These are phyloP conservation scores for Neofusicoccum parvum DNA, from an alignment of 2,329 filamentous ascomycete genomes.

Conservation along the genomic window DNA sequence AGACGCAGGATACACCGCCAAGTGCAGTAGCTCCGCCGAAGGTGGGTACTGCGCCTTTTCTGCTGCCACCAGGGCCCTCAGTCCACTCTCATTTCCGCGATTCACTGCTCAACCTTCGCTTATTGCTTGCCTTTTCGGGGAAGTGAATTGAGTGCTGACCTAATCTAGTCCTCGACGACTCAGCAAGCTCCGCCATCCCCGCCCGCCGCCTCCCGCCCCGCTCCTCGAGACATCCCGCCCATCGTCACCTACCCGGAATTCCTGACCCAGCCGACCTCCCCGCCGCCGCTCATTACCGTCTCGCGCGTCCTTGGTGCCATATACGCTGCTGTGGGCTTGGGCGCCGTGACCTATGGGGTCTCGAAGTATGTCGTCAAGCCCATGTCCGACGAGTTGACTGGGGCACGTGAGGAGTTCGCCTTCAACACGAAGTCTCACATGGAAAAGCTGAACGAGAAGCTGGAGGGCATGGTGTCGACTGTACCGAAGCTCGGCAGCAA, in stretches of 20 bases:
- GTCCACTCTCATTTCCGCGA: neutral
- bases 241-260: conserved; percentile 71
- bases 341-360: conserved; percentile 66
- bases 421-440: conserved; percentile 55
- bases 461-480: conserved; percentile 63
- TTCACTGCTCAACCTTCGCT: neutral
- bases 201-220: neutral
- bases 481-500: conserved; percentile 49
- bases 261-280: conserved; percentile 59
- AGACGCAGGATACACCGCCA: conserved; percentile 23
- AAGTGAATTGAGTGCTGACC: neutral
- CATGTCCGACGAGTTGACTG: conserved; percentile 58
- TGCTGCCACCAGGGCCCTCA: neutral
- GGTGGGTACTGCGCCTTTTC: neutral
- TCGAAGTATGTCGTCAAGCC: conserved; percentile 69
- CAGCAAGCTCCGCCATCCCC: neutral
- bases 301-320: conserved; percentile 58
- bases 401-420: conserved; percentile 60
- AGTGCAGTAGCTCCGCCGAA: neutral
- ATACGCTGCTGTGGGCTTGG: conserved; percentile 59
- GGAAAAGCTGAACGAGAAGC: conserved; percentile 57
- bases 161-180: conserved; percentile 7
- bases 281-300: conserved; percentile 61
- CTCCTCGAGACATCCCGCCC: conserved; percentile 53
- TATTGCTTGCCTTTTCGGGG: neutral